Conservation (phyloP, 164 flowering plant genomes). For the Berberis thunbergii region DNA sequence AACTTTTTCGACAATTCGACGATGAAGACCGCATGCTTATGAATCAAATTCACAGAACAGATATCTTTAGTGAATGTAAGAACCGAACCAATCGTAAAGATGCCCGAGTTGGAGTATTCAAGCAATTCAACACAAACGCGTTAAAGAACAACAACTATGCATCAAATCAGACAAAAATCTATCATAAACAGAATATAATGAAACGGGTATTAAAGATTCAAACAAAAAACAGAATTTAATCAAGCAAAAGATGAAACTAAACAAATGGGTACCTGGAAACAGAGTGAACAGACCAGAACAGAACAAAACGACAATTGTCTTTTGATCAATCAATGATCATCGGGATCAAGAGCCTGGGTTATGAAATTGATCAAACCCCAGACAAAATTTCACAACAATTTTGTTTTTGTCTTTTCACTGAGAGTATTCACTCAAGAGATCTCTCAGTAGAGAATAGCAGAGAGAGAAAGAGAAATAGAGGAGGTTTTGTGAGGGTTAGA, state of each 20-base stretch:
- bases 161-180: not conserved
- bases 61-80: not conserved
- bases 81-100: not conserved
- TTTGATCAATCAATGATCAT: not conserved
- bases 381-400: constrained; percentile 7
- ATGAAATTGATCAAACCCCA: constrained; percentile 23
- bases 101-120: not conserved
- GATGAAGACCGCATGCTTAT: too few species aligned
- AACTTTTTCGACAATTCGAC: not conserved
- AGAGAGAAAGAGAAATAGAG: not conserved
- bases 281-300: too few species aligned
- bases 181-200: constrained; percentile 1
- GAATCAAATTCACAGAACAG: not conserved
- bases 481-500: not conserved
- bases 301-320: not conserved
- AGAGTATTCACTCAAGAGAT: not conserved
- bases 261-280: constrained; percentile 8
- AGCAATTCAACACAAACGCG: not conserved
- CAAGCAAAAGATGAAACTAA: constrained; percentile 3
- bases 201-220: constrained; percentile 2
- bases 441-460: not conserved
- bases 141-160: not conserved
- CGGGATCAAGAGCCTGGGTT: constrained; percentile 18
- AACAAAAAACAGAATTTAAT: not conserved
- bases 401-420: not conserved